These are phyloP conservation scores for Pyricularia pennisetigena DNA, from an alignment of 2,329 filamentous ascomycete species.

Conservation along the genomic window DNA sequence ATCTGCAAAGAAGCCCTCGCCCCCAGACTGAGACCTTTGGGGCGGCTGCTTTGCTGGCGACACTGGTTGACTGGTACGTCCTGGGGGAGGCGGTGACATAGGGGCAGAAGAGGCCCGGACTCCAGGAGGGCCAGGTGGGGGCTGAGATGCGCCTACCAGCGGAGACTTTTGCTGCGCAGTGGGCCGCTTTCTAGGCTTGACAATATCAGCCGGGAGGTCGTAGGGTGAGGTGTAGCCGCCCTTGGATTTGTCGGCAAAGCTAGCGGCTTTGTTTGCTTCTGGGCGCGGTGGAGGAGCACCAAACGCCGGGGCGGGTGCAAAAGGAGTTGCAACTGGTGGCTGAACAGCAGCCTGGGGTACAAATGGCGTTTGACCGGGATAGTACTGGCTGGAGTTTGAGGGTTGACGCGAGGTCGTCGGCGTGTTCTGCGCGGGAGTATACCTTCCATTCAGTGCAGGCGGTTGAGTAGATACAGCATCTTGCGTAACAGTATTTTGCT, in stretches of 20 bases:
- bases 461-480: constrained; percentile 6
- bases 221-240: constrained; percentile 91
- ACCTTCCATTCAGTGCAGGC: constrained; percentile 1
- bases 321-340: neutral
- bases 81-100: constrained; percentile 12
- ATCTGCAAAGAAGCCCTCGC: constrained; percentile 67
- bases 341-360: neutral
- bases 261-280: constrained; percentile 55
- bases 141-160: constrained; percentile 26
- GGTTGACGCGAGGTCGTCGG: neutral
- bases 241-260: constrained; percentile 84
- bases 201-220: constrained; percentile 84
- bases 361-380: neutral
- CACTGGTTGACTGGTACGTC: constrained; percentile 15
- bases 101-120: neutral
- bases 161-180: constrained; percentile 44
- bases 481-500: neutral
- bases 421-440: neutral
- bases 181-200: constrained; percentile 58
- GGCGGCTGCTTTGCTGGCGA: constrained; percentile 9
- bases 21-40: constrained; percentile 12
- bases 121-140: constrained; percentile 14
- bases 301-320: constrained; percentile 7
- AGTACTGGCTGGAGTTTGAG: constrained; percentile 2
- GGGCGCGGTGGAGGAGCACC: constrained; percentile 20